phyloP scores from a whole-genome alignment of 2,329 filamentous ascomycete genomes.

The Tothia fuscella region DNA sequence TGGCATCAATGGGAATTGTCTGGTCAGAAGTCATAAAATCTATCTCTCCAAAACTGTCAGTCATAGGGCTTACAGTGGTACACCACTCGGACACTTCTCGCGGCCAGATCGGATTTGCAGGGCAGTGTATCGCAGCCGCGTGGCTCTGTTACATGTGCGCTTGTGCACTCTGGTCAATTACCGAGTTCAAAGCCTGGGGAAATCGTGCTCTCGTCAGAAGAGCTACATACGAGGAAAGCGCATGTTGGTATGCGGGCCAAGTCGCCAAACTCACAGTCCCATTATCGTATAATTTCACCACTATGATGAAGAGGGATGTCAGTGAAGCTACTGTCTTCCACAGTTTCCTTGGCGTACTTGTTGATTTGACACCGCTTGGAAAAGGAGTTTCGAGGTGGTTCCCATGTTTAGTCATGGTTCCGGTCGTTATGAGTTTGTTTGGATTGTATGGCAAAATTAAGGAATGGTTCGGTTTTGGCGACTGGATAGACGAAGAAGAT shows the following conservation, averaged over 20 bases:
- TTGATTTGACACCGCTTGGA: constrained; percentile 73
- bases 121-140: constrained; percentile 68
- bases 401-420: constrained; percentile 75
- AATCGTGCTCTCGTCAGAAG: constrained; percentile 80
- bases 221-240: constrained; percentile 85
- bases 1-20: constrained; percentile 71
- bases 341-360: constrained; percentile 67
- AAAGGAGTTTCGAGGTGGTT: constrained; percentile 47
- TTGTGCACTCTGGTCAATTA: constrained; percentile 75
- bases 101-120: constrained; percentile 71
- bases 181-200: constrained; percentile 94
- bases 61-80: constrained; percentile 56
- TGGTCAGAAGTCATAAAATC: constrained; percentile 90
- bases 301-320: constrained; percentile 63
- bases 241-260: constrained; percentile 91
- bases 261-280: constrained; percentile 88
- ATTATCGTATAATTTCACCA: constrained; percentile 91
- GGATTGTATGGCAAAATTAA: constrained; percentile 77
- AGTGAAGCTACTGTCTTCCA: constrained; percentile 77
- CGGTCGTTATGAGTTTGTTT: constrained; percentile 75
- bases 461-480: constrained; percentile 65
- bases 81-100: constrained; percentile 61
- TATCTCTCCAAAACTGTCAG: constrained; percentile 58
- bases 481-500: constrained; percentile 63
- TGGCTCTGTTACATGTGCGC: constrained; percentile 97